A percentile compares a stretch with the other conserved stretches of the same genome.
phyloP scores from a whole-genome alignment of 1,284 basidiomycete genomes.

The Naganishia sp. region DNA sequence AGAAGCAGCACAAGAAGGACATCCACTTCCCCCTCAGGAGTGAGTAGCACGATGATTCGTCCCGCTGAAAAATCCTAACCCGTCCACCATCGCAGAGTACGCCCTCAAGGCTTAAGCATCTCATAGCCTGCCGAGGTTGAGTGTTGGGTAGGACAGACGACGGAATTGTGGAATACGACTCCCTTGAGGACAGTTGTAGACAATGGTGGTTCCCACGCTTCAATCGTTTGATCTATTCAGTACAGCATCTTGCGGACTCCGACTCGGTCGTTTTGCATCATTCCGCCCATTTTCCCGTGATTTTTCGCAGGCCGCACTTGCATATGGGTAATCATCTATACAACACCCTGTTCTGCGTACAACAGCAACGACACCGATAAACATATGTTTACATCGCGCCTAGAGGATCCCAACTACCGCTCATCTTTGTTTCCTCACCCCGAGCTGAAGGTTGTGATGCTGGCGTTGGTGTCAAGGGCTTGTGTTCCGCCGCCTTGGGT shows the following conservation, averaged over 20 bases:
- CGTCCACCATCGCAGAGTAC: conserved; percentile 40
- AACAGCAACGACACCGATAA: too few relatives aligned
- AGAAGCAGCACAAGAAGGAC: conserved; percentile 89
- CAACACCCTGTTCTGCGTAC: too few relatives aligned
- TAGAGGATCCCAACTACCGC: conserved; percentile 31
- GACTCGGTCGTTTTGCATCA: too few relatives aligned
- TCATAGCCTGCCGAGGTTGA: conserved; percentile 26
- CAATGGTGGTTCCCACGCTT: conserved; percentile 20
- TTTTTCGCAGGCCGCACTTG: too few relatives aligned
- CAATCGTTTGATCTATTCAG: conserved; percentile 10
- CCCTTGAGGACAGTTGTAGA: conserved; percentile 23
- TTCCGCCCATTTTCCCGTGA: too few relatives aligned
- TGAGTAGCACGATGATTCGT: conserved; percentile 38
- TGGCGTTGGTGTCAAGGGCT: neutral
- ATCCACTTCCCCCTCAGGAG: conserved; percentile 77
- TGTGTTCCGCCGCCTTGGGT: conserved; percentile 5
- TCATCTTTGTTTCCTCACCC: conserved; percentile 6
- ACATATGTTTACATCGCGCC: conserved; percentile 22
- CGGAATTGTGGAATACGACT: conserved; percentile 18
- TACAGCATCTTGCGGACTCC: conserved; percentile 7
- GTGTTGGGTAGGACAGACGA: conserved; percentile 4
- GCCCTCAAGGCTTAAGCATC: conserved; percentile 51
- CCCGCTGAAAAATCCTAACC: conserved; percentile 10
- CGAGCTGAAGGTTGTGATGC: neutral
- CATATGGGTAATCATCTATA: too few relatives aligned